Evolutionary conservation across 106 monocot genomes (phyloP).

Genomic region (Phalaenopsis aphrodite): DNA sequence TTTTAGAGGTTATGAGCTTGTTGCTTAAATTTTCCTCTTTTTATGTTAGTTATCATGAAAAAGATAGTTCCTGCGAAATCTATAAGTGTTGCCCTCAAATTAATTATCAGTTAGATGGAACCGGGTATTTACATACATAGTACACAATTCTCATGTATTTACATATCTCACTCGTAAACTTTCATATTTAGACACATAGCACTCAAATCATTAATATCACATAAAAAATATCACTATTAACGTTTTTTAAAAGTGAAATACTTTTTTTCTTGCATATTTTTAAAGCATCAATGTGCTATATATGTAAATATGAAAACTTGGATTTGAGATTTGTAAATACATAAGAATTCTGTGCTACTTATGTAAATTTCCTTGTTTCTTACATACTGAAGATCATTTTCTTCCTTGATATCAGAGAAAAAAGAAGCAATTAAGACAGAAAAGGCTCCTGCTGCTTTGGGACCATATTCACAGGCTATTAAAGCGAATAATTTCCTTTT

Average conservation of each 20-base stretch:
- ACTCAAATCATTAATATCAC: too few relatives aligned
- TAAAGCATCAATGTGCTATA: too few relatives aligned
- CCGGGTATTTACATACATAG: too few relatives aligned
- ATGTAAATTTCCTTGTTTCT: background rate
- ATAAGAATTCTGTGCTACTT: too few relatives aligned
- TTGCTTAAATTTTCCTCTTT: background rate
- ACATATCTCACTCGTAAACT: too few relatives aligned
- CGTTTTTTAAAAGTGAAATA: too few relatives aligned
- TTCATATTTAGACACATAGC: too few relatives aligned
- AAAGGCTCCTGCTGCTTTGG: slow-evolving; percentile 92
- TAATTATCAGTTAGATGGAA: background rate
- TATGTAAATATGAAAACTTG: too few relatives aligned
- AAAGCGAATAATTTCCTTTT: slow-evolving; percentile 90
- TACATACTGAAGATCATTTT: background rate
- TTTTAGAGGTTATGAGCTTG: background rate
- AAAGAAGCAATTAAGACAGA: slow-evolving; percentile 79
- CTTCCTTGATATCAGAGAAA: slow-evolving; percentile 27
- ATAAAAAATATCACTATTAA: too few relatives aligned
- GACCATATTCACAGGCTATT: slow-evolving; percentile 94
- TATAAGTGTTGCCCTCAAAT: background rate
- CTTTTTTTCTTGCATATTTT: too few relatives aligned
- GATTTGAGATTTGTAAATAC: too few relatives aligned
- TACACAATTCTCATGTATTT: too few relatives aligned
- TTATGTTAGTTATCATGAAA: background rate
- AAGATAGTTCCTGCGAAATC: background rate